These are phyloP conservation scores for Globomyces sp. DNA, from an alignment of 371 early-diverging fungal species.

Conservation along the genomic window DNA sequence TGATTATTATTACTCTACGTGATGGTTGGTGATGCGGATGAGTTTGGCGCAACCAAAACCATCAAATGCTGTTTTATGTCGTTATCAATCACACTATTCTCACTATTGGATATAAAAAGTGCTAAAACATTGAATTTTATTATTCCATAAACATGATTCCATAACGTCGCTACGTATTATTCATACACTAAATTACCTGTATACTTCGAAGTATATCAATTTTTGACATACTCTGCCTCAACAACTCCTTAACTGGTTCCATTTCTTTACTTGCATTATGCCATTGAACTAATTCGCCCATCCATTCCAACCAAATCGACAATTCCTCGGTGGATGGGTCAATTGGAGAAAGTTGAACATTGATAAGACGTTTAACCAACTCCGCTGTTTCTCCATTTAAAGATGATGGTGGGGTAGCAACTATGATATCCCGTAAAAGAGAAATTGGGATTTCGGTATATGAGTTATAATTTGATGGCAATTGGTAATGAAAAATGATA, in stretches of 20 bases:
- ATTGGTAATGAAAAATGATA: conserved; percentile 11
- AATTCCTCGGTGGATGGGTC: background rate
- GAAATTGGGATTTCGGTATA: background rate
- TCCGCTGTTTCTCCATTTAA: conserved; percentile 19
- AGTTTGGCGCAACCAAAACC: too few species aligned
- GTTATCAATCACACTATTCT: too few species aligned
- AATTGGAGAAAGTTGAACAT: background rate
- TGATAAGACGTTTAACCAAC: conserved; percentile 1
- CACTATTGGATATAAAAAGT: too few species aligned
- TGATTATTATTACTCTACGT: too few species aligned
- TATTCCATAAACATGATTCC: conserved; percentile 21
- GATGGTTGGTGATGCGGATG: too few species aligned
- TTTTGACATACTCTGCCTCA: conserved; percentile 21
- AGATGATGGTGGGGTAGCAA: conserved; percentile 19
- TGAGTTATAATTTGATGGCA: background rate
- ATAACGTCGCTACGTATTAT: conserved; percentile 11
- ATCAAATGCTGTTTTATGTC: too few species aligned
- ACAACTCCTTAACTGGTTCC: conserved; percentile 24
- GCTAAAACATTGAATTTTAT: background rate
- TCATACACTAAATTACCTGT: conserved; percentile 13
- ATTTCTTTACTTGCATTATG: conserved; percentile 19
- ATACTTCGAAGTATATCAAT: conserved; percentile 19
- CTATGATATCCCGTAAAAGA: conserved; percentile 12
- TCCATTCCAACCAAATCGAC: conserved; percentile 7
- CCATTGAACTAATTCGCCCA: conserved; percentile 16